Percentiles rank a stretch among this genome's conserved stretches.
phyloP scores from a whole-genome alignment of 495 filamentous ascomycete genomes.

The Penicillium psychrofluorescens region DNA sequence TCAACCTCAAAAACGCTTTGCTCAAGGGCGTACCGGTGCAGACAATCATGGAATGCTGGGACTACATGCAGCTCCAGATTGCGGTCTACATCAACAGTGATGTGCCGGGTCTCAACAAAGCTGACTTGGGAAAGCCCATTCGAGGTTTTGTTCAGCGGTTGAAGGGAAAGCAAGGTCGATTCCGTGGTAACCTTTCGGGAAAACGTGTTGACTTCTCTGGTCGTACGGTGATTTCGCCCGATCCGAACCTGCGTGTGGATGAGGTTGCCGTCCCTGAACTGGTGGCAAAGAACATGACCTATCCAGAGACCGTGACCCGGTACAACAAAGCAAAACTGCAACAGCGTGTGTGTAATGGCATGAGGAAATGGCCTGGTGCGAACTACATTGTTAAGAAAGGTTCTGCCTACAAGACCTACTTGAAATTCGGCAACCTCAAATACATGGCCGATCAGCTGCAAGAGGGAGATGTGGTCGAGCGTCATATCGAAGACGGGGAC shows the following conservation, averaged over 20 bases:
- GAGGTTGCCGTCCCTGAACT: slow-evolving; percentile 85
- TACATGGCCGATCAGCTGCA: slow-evolving; percentile 61
- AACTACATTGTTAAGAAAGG: slow-evolving; percentile 72
- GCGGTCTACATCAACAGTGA: slow-evolving; percentile 98
- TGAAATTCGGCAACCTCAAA: slow-evolving; percentile 66
- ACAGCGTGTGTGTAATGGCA: slow-evolving; percentile 62
- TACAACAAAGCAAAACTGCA: slow-evolving; percentile 80
- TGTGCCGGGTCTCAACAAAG: slow-evolving; percentile 77
- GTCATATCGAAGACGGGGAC: slow-evolving; percentile 92
- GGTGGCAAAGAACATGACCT: slow-evolving; percentile 91
- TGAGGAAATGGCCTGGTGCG: slow-evolving; percentile 76
- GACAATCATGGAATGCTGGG: slow-evolving; percentile 97
- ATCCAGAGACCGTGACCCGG: slow-evolving; percentile 76
- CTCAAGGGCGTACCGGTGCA: slow-evolving; percentile 73
- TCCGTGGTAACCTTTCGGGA: slow-evolving; percentile 91
- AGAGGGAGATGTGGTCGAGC: slow-evolving; percentile 83
- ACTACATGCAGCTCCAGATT: slow-evolving; percentile 87
- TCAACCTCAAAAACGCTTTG: slow-evolving; percentile 69
- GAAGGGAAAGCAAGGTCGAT: slow-evolving; percentile 95
- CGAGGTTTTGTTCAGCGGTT: slow-evolving; percentile 90
- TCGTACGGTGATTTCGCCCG: slow-evolving; percentile 93
- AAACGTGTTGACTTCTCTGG: slow-evolving; percentile 99
- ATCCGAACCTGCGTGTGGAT: slow-evolving; percentile 89
- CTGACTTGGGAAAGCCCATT: slow-evolving; percentile 69
- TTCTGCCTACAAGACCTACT: slow-evolving; percentile 57